Base-by-base conservation (phyloP, 257 asterid genomes). In the Paraleonurus japonicus region DNA sequence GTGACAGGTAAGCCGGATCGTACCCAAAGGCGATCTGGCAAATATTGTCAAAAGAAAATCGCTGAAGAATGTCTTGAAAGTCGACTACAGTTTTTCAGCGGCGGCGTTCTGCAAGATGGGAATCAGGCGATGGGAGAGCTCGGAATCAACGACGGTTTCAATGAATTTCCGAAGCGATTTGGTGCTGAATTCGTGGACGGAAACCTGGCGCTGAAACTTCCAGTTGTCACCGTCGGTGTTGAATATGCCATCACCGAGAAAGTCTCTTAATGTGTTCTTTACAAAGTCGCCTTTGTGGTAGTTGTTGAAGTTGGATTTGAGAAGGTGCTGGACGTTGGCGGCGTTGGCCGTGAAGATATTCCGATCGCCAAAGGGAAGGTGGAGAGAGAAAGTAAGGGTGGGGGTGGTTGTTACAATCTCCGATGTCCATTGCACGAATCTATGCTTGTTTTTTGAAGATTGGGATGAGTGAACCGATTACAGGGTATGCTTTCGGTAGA, bases 181-280 rank as follows among this genome's bases (percentile, higher is more conserved):
- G 7, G 85, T 75, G 79, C 58, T 85, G 77, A 82, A 85, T 39
- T 79, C 85, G 43, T 85, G 80, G 79, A 80, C 75, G 7, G 83
- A 65, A 3, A 84, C 75, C 64, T 84, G 82, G 19, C 89, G 37
- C 78, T 84, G 86, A 59, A 72, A 74, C 64, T 82, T 82, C 89
- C 89, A 84, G 2, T 10, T 75, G 3, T 80, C 76, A 1, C 89
- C 89, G 12, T 84, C 82, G 72, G 79, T 3, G 69, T 81, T 79
- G 72, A 84, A 84, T 4, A 84, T 81, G 1, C 89, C 89, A 8
- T 74, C 75, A 6, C 54, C 69, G 41, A 65, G 70, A 8, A 65
- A 3, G 51, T 62, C 51, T 35, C 68, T 4, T 6, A 62, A 13
- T 1, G 11, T 33, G 24, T 0, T 33, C 24, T 62, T 17, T 0